Conservation (phyloP, 202 grass and related monocot genomes). For the Miscanthus sacchariflorus region DNA sequence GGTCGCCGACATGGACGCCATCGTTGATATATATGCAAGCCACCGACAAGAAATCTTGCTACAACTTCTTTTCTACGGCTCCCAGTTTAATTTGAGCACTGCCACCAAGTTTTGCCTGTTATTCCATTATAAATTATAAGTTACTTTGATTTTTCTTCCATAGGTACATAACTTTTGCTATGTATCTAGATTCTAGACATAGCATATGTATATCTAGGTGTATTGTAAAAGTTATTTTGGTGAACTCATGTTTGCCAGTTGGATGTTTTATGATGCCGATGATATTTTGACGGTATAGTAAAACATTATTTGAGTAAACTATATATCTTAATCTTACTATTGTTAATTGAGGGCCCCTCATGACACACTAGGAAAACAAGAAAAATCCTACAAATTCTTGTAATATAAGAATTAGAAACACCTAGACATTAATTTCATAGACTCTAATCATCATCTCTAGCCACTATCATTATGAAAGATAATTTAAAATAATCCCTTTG, state of each 20-base stretch:
- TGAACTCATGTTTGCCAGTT: too few relatives aligned
- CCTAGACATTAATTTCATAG: too few relatives aligned
- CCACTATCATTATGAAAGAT: too few relatives aligned
- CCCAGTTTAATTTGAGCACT: not conserved
- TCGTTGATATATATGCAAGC: not conserved
- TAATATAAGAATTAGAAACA: too few relatives aligned
- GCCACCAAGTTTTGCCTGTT: not conserved
- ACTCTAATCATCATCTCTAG: too few relatives aligned
- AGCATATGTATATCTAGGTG: too few relatives aligned
- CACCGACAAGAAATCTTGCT: not conserved
- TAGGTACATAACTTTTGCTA: too few relatives aligned
- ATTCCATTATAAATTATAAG: not conserved
- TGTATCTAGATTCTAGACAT: too few relatives aligned
- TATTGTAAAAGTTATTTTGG: not conserved
- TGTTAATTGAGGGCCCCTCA: not conserved
- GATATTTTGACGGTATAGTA: not conserved
- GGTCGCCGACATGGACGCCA: constrained; percentile 38
- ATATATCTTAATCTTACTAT: not conserved
- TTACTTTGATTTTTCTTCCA: too few relatives aligned
- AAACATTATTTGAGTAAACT: not conserved
- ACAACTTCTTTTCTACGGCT: not conserved
- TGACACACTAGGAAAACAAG: too few relatives aligned
- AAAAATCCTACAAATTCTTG: too few relatives aligned
- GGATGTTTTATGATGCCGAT: not conserved
- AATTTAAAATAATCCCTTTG: too few relatives aligned